Base-by-base conservation (phyloP, 176 grass and related monocot genomes). In the Bothriochloa decipiens region DNA sequence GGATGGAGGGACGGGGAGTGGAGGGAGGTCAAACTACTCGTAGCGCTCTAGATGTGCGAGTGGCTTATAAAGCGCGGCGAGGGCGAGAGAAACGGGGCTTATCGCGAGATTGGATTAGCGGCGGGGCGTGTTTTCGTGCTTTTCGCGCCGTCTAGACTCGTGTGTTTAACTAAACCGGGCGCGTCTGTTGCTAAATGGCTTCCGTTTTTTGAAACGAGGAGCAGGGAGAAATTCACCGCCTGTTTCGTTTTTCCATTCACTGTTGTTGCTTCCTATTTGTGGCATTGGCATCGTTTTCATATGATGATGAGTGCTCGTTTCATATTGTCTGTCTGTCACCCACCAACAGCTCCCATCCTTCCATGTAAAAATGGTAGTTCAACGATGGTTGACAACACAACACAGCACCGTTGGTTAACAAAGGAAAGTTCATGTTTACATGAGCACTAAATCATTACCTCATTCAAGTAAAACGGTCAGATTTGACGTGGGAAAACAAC, bases 41-140 rank as follows among this genome's bases (percentile, higher is more conserved):
- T 73, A 68, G 25, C 0, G 28, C 71, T 32, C 3, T 7, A 46
- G 29, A 40, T 71, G 72, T 35, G 72, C 58, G 41, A 80, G 68
- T 40, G 68, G 68, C 50, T 87, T 87, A 87, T 86, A 86, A 82
- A 82, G 37, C 63, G 71, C 18, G 36, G 4, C 12, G 26, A 22
- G 26, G 25, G 22, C 37, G 36, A 42, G 11, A 53, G 41, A 15
- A 33, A 15, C 27, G 17, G 61, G 55, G 40, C 23, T 37, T 80
- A 81, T 40, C 36, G 50, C 50, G 26, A 42, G 78, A 16, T 41
- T 7, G 12, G 11, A 67, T 33, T 66, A 81, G 42, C 70, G 42
- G 23, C 69, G 33, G 23, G 49, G 67, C 80, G 66, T 26, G 18
- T 81, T 81, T 70, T 57, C 46, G 66, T 70, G 66, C 35, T 8